Evolutionary conservation across 2,329 filamentous ascomycete genomes (phyloP), one percentile per base, ranked within the genome.

Genomic region (Pseudocercospora vitis): DNA sequence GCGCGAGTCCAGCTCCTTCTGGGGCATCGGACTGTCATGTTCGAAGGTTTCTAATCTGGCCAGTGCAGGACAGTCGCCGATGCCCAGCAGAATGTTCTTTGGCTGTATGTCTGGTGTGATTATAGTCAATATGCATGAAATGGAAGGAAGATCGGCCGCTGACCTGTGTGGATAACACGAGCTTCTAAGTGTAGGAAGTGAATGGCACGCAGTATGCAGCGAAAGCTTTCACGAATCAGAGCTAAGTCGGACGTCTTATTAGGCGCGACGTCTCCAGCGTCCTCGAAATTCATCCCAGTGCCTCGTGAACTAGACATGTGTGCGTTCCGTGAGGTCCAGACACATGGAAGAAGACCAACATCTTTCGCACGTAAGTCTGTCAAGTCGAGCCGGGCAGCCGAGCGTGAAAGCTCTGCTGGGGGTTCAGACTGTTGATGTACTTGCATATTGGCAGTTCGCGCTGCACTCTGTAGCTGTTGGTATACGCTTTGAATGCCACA

Each of bases 211-310:
- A 37, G 19, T 4, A 37, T 18, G 3, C 9, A 8, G n/a, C 33
- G 33, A 5, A 37, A 16, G 9, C n/a, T 16, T 16, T 37, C n/a
- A 9, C 33, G 14, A 16, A 37, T 18, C n/a, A 37, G 9, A 9
- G 12, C n/a, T 3, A 16, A 8, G 4, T n/a, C 16, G 16, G 19
- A 18, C 3, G 16, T 2, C 16, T 32, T 14, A 14, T 18, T 18
- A n/a, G 12, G n/a, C 9, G n/a, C n/a, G n/a, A 37, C 4, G 8
- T 16, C n/a, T 18, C 16, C 19, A 1, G 75, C 57, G 28, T 70
- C 68, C 16, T 61, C 63, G 7, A 76, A 53, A 51, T 66, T 74
- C 64, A 74, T 72, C 3, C 72, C 72, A 75, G 58, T 2, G 74
- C 70, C 12, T 66, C 50, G 37, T 66, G 58, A 19, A 58, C 68